phyloP scores from a whole-genome alignment of 345 rosid species.

The Murraya paniculata region DNA sequence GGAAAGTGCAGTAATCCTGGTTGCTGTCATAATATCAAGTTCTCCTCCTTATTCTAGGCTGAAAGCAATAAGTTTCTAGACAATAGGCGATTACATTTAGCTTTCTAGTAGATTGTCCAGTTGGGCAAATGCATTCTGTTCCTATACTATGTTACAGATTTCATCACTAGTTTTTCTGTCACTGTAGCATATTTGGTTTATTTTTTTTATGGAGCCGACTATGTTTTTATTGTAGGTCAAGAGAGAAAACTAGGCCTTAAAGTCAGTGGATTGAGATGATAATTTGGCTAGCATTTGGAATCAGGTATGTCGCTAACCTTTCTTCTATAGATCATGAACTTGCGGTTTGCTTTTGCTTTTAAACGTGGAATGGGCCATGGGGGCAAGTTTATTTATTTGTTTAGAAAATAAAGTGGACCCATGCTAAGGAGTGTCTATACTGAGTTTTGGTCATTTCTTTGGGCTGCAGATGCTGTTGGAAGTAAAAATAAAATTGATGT shows the following conservation, averaged over 20 bases:
- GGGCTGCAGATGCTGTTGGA: not conserved
- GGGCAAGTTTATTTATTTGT: not conserved
- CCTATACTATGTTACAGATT: not conserved
- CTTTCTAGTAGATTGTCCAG: not conserved
- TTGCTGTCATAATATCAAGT: not conserved
- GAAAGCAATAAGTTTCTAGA: not conserved
- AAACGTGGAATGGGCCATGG: not conserved
- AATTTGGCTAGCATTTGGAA: conserved; percentile 3
- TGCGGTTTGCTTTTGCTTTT: not conserved
- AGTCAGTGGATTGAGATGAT: conserved; percentile 5
- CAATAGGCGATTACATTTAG: not conserved
- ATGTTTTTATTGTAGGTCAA: conserved; percentile 22
- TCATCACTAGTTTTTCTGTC: not conserved
- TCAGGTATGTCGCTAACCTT: conserved; percentile 15
- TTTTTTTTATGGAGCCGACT: not conserved
- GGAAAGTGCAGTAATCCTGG: not conserved
- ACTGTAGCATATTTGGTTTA: not conserved
- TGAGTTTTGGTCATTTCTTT: not conserved
- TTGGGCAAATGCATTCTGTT: not conserved
- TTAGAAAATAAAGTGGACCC: not conserved
- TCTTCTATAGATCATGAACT: not conserved
- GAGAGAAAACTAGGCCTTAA: conserved; percentile 21
- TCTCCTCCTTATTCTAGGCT: not conserved
- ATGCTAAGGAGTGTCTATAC: not conserved
- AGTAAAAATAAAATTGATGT: not conserved